Evolutionary conservation across 148 eudicot species (phyloP).

Genomic region (Silene uniflora): DNA sequence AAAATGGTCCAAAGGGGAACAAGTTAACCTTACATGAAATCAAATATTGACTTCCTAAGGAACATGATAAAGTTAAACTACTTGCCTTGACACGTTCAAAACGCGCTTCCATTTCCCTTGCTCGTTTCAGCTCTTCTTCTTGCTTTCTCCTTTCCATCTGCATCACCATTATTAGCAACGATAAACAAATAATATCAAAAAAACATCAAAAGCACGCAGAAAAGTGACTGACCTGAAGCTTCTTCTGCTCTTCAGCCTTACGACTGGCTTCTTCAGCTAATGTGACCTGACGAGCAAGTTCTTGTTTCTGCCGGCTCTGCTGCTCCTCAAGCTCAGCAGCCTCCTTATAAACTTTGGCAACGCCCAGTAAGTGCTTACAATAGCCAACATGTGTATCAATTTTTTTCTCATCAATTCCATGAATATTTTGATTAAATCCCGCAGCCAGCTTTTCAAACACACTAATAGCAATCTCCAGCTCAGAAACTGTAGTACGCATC

Average conservation of each 20-base stretch:
- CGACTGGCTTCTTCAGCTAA: slow-evolving; percentile 89
- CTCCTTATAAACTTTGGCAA: slow-evolving; percentile 80
- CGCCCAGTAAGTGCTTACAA: slow-evolving; percentile 83
- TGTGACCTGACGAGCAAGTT: slow-evolving; percentile 83
- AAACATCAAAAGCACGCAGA: not conserved
- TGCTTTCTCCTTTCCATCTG: slow-evolving; percentile 96
- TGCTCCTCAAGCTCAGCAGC: slow-evolving; percentile 92
- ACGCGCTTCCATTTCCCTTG: slow-evolving; percentile 75
- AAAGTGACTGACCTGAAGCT: slow-evolving; percentile 57
- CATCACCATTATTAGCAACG: slow-evolving; percentile 27
- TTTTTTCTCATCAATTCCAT: slow-evolving; percentile 97
- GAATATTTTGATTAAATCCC: slow-evolving; percentile 69
- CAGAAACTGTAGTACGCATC: slow-evolving; percentile 86
- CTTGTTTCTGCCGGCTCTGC: slow-evolving; percentile 65
- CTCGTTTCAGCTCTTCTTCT: slow-evolving; percentile 87
- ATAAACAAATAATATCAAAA: slow-evolving; percentile 2
- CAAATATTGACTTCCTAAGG: not conserved
- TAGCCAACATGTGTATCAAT: slow-evolving; percentile 94
- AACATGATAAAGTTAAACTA: not conserved
- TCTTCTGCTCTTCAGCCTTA: slow-evolving; percentile 89
- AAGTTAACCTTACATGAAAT: not conserved
- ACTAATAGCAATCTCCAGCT: slow-evolving; percentile 85
- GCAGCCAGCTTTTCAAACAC: slow-evolving; percentile 82
- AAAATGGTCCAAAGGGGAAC: not conserved
- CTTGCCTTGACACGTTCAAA: slow-evolving; percentile 84